These are phyloP conservation scores for Rhododendron vialii DNA, from an alignment of 148 eudicot genomes.

Conservation along the genomic window DNA sequence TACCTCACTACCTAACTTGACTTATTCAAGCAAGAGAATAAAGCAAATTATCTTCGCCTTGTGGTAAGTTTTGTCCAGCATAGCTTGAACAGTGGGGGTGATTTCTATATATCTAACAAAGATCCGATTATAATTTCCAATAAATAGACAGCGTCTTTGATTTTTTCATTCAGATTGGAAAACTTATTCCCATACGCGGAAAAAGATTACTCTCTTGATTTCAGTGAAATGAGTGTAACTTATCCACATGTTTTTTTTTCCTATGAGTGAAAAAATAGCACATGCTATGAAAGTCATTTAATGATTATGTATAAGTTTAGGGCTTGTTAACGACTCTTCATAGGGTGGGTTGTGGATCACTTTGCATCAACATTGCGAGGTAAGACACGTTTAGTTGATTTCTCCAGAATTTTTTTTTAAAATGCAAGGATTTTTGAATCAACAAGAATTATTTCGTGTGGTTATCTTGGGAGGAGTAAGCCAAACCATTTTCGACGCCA, in stretches of 20 bases:
- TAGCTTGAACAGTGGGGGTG: background rate
- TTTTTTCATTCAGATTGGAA: background rate
- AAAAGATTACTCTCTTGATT: background rate
- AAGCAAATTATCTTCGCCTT: background rate
- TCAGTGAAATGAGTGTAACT: background rate
- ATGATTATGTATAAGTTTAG: background rate
- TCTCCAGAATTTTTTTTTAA: background rate
- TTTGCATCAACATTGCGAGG: background rate
- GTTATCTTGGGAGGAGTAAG: background rate
- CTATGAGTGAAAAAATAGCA: background rate
- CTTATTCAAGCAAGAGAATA: background rate
- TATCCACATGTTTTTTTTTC: background rate
- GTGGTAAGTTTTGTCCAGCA: background rate
- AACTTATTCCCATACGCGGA: background rate
- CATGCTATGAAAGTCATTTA: background rate
- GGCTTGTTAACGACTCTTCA: background rate
- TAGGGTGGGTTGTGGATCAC: background rate
- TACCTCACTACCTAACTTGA: background rate
- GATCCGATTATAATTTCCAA: background rate
- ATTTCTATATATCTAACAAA: background rate
- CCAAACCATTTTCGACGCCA: background rate
- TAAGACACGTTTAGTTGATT: background rate
- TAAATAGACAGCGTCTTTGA: background rate
- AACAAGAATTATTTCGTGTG: background rate
- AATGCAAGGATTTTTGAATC: background rate